phyloP scores from a whole-genome alignment of 1,139 yeast genomes.

The Fermentozyma sake region DNA sequence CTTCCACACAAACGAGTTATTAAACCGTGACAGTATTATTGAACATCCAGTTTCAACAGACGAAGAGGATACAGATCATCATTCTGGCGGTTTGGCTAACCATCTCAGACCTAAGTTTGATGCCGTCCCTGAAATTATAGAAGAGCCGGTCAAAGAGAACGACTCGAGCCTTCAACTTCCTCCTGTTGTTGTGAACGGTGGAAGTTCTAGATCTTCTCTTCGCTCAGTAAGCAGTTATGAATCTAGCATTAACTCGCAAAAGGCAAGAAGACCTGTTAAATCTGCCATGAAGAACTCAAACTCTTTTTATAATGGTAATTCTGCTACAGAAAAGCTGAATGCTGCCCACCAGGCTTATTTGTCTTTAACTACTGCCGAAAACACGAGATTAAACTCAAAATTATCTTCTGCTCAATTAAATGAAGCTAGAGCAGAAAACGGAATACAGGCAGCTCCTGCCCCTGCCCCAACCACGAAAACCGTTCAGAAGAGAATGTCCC shows the following conservation, averaged over 20 bases:
- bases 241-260: conserved; percentile 11
- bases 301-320: conserved; percentile 17
- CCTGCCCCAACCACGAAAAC: conserved; percentile 5
- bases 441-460: conserved; percentile 1
- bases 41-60: conserved; percentile 8
- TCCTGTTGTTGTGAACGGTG: conserved; percentile 4
- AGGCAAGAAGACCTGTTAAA: conserved; percentile 43
- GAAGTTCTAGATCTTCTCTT: conserved; percentile 29
- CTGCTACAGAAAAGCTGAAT: conserved; percentile 13
- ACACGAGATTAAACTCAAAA: conserved; percentile 67
- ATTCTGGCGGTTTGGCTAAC: conserved; percentile 23
- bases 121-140: conserved; percentile 25
- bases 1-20: conserved; percentile 11
- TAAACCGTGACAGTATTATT: conserved; percentile 6
- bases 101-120: conserved; percentile 33
- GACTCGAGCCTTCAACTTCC: conserved; percentile 8
- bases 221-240: conserved; percentile 27
- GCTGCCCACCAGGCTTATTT: conserved; percentile 62
- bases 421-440: conserved; percentile 11
- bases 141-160: conserved; percentile 8
- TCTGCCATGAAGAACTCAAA: conserved; percentile 59
- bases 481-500: conserved; percentile 25
- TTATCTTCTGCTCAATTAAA: conserved; percentile 38
- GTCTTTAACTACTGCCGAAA: conserved; percentile 71
- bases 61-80: conserved; percentile 11